Conservation (phyloP, 805 yeast species). For the Grigorovia humatica region DNA sequence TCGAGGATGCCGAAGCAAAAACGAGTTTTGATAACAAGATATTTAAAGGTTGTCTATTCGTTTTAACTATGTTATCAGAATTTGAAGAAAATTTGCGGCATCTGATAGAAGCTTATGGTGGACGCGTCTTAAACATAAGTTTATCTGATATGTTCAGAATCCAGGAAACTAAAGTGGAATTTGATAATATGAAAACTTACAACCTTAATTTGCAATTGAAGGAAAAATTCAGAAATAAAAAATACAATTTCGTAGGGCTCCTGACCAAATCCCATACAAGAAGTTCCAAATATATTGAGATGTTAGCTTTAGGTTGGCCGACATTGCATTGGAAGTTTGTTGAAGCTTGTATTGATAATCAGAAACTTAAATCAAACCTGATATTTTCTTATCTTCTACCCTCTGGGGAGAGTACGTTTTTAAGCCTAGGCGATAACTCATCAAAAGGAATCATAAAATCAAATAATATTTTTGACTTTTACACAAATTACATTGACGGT, state of each 20-base stretch:
- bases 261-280: slow-evolving; percentile 49
- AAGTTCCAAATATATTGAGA: slow-evolving; percentile 67
- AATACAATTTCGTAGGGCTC: slow-evolving; percentile 51
- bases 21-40: slow-evolving; percentile 5
- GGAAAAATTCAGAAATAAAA: slow-evolving; percentile 1
- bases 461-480: slow-evolving; percentile 37
- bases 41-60: slow-evolving; percentile 32
- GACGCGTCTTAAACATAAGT: slow-evolving; percentile 29
- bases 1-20: background rate
- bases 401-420: slow-evolving; percentile 52
- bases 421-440: slow-evolving; percentile 15
- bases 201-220: slow-evolving; percentile 9
- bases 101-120: slow-evolving; percentile 36
- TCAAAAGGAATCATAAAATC: slow-evolving; percentile 33
- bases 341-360: slow-evolving; percentile 34
- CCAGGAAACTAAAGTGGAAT: background rate
- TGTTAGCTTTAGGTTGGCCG: slow-evolving; percentile 81
- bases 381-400: slow-evolving; percentile 56
- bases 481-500: slow-evolving; percentile 29
- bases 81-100: slow-evolving; percentile 27
- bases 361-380: slow-evolving; percentile 5
- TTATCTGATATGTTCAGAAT: slow-evolving; percentile 23
- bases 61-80: slow-evolving; percentile 28
- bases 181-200: background rate
- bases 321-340: slow-evolving; percentile 51